Percentiles rank a stretch among this genome's conserved stretches.
Evolutionary conservation across 1,139 yeast genomes (phyloP).

Genomic region (Spathaspora jeffriesii): DNA sequence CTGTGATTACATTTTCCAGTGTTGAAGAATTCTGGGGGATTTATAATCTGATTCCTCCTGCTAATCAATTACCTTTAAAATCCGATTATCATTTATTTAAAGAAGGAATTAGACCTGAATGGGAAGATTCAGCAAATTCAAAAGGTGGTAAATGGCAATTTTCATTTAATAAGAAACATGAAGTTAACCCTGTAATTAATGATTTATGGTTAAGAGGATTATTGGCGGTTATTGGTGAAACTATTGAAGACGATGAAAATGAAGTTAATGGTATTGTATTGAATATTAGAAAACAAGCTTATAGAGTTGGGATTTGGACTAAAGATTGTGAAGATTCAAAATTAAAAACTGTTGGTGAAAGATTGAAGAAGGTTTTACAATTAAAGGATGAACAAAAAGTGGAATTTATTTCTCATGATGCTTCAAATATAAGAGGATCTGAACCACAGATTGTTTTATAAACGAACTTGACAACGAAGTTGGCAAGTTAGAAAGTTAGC

Average conservation of each 20-base stretch:
- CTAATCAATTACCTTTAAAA: constrained; percentile 86
- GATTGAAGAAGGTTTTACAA: constrained; percentile 79
- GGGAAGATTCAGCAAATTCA: constrained; percentile 92
- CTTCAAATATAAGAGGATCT: constrained; percentile 44
- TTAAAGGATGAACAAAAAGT: constrained; percentile 68
- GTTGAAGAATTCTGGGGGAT: constrained; percentile 99
- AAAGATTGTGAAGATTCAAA: constrained; percentile 70
- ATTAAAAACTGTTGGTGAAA: constrained; percentile 73
- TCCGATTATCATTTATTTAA: constrained; percentile 97
- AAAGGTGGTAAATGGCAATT: constrained; percentile 92
- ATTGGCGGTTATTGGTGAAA: constrained; percentile 93
- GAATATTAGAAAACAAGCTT: constrained; percentile 81
- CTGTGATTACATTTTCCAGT: constrained; percentile 87
- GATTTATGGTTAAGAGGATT: constrained; percentile 93
- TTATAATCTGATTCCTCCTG: constrained; percentile 91
- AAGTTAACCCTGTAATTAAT: constrained; percentile 63
- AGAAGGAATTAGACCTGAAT: constrained; percentile 94
- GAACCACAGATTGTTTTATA: constrained; percentile 44
- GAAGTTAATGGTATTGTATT: constrained; percentile 96
- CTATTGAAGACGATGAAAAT: constrained; percentile 84
- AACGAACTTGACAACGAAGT: not conserved
- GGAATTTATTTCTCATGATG: constrained; percentile 74
- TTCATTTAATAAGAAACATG: constrained; percentile 71
- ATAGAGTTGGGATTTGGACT: constrained; percentile 94
- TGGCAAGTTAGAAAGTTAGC: not conserved